Evolutionary conservation across 768 basidiomycete genomes (phyloP), one percentile per base, ranked within the genome.

Genomic region (Ramaria rubella): DNA sequence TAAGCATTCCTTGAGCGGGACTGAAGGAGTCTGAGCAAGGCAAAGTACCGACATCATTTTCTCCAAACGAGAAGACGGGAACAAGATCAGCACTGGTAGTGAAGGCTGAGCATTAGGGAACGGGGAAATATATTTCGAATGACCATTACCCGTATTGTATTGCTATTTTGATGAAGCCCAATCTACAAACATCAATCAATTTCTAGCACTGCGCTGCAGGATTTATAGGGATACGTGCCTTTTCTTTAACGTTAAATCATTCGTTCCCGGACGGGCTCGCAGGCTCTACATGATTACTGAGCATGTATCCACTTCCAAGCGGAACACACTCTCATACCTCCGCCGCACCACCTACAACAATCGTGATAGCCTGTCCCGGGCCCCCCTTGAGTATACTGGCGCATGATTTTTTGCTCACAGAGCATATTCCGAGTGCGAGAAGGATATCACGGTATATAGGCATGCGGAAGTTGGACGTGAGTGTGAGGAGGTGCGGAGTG

Each of bases 41-140:
- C 27, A 27, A 15, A 29, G 40, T 8, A 77, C 82, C 65, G 59
- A 94, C 94, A 69, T 98, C 96, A 68, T 98, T 98, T 75, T 99
- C 96, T 12, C 96, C 96, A 63, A 99, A 99, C 5, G 92, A 94
- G 67, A 99, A 98, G 3, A 97, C 94, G 0, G 96, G 96, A 0
- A 99, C 96, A 11, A 99, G 76, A 65, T 94, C 92, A 36, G 96
- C 96, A 53, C 93, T 94, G 61, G 14, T n/a, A 48, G 23, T 52
- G 43, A n/a, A 3, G 14, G 34, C 45, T 30, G 48, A 11, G 46
- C 31, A 43, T 58, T 55, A 24, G 38, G 49, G 14, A 58, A 34
- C 42, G n/a, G 17, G 17, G 33, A 27, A 8, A 30, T 12, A 26
- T 15, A 46, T 17, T 9, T n/a, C 29, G 24, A 43, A 11, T 24